Percentiles rank a stretch among this genome's conserved stretches.
These are phyloP conservation scores for Helminthosporium solani DNA, from an alignment of 2,329 filamentous ascomycete genomes.

Conservation along the genomic window DNA sequence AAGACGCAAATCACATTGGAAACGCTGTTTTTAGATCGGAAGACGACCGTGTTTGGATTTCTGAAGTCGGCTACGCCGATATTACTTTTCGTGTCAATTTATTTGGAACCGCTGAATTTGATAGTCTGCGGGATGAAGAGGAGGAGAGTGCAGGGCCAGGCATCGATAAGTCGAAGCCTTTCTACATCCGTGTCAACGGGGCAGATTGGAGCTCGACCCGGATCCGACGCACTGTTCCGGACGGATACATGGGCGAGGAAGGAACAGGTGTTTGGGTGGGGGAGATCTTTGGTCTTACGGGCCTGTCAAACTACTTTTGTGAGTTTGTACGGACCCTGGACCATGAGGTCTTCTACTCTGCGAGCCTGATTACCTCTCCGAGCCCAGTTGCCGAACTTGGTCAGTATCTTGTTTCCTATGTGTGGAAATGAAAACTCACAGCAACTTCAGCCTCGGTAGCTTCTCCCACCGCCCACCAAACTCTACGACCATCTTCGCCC, in stretches of 20 bases:
- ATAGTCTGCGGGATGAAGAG: constrained; percentile 39
- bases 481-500: constrained; percentile 72
- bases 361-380: constrained; percentile 68
- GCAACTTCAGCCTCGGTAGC: constrained; percentile 30
- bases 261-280: constrained; percentile 64
- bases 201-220: constrained; percentile 77
- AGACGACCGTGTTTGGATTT: constrained; percentile 76
- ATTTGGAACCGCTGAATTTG: constrained; percentile 52
- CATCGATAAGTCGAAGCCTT: constrained; percentile 70
- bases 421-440: constrained; percentile 12
- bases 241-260: constrained; percentile 48
- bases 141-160: constrained; percentile 47
- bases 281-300: constrained; percentile 66
- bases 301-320: constrained; percentile 74
- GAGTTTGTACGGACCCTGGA: constrained; percentile 72
- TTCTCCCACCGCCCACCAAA: constrained; percentile 57
- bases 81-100: constrained; percentile 73
- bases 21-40: constrained; percentile 71
- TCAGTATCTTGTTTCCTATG: constrained; percentile 31
- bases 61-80: constrained; percentile 75
- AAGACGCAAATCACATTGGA: constrained; percentile 74
- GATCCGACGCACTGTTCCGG: constrained; percentile 57
- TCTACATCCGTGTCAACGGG: constrained; percentile 76
- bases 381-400: constrained; percentile 61
- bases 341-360: constrained; percentile 67